These are phyloP conservation scores for Diddensiella santjacobensis DNA, from an alignment of 805 yeast species.

Conservation along the genomic window DNA sequence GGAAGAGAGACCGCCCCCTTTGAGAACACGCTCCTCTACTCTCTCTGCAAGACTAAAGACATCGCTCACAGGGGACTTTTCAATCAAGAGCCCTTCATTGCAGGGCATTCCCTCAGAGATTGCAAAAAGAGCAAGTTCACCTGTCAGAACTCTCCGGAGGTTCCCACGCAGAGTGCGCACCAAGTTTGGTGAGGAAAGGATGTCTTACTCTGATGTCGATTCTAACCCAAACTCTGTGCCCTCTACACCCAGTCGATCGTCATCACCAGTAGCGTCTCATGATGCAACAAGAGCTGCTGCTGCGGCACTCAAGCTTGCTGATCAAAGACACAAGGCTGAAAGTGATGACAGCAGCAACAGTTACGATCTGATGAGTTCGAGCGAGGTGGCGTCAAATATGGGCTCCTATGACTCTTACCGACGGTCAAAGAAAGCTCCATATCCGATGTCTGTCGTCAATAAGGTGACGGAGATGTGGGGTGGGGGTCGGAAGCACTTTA, in stretches of 20 bases:
- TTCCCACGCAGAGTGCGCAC: neutral
- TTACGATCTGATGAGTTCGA: slow-evolving; percentile 15
- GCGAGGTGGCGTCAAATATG: slow-evolving; percentile 5
- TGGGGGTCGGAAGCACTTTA: slow-evolving; percentile 61
- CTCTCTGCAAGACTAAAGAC: neutral
- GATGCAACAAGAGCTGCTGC: slow-evolving; percentile 10
- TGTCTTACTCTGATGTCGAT: slow-evolving; percentile 2
- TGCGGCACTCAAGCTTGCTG: slow-evolving; percentile 7
- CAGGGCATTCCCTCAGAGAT: neutral
- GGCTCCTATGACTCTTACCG: neutral
- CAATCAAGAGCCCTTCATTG: neutral
- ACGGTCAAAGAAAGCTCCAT: slow-evolving; percentile 33
- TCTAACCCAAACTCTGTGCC: slow-evolving; percentile 3
- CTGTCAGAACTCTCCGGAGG: neutral
- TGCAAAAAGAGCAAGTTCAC: neutral
- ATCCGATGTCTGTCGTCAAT: slow-evolving; percentile 29
- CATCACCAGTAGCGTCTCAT: neutral
- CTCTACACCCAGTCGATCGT: neutral
- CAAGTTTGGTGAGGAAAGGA: neutral
- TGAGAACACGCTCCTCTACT: neutral
- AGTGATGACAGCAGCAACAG: slow-evolving; percentile 15
- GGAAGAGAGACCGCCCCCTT: neutral
- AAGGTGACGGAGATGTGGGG: slow-evolving; percentile 50
- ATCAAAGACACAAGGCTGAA: neutral
- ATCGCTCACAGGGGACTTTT: neutral